Evolutionary conservation across 164 flowering plant species (phyloP).

Genomic region (Umbilicus rupestris): DNA sequence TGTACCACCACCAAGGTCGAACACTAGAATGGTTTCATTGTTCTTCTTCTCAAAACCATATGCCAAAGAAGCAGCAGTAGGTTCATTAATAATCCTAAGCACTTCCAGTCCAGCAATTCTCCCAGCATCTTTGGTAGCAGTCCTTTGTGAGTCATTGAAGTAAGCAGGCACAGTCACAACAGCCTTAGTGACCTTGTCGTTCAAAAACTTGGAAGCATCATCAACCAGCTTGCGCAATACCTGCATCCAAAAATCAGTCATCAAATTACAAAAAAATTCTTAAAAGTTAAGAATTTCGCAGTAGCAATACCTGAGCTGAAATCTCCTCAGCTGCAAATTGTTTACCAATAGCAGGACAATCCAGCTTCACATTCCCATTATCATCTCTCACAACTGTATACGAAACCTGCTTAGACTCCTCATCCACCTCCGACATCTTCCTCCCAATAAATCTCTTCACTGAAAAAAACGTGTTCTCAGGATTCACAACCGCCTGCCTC

Average conservation of each 20-base stretch:
- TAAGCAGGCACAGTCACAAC: conserved; percentile 3
- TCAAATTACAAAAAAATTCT: not conserved
- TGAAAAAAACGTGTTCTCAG: conserved; percentile 33
- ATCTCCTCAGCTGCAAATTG: conserved; percentile 1
- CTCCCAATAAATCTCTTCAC: conserved; percentile 33
- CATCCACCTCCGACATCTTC: conserved; percentile 33
- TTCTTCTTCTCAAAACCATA: conserved; percentile 1
- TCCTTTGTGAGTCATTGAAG: conserved; percentile 1
- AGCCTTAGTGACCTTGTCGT: not conserved
- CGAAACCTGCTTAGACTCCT: conserved; percentile 30
- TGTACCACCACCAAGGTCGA: conserved; percentile 1
- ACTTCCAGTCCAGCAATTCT: conserved; percentile 3
- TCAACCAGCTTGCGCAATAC: conserved; percentile 1
- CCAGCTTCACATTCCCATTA: conserved; percentile 33
- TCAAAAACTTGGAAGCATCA: conserved; percentile 3
- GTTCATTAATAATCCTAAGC: conserved; percentile 3
- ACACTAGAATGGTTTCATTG: conserved; percentile 5
- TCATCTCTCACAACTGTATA: conserved; percentile 27
- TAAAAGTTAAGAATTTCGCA: not conserved
- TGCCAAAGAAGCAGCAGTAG: conserved; percentile 4
- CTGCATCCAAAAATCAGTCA: not conserved
- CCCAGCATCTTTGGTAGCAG: conserved; percentile 1
- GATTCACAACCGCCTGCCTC: conserved; percentile 33
- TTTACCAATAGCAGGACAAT: conserved; percentile 31
- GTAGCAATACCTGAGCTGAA: conserved; percentile 1